A percentile compares a stretch with the other conserved stretches of the same genome.
Evolutionary conservation across 352 stramenopile species (phyloP).

Genomic region (Phytophthora melonis): DNA sequence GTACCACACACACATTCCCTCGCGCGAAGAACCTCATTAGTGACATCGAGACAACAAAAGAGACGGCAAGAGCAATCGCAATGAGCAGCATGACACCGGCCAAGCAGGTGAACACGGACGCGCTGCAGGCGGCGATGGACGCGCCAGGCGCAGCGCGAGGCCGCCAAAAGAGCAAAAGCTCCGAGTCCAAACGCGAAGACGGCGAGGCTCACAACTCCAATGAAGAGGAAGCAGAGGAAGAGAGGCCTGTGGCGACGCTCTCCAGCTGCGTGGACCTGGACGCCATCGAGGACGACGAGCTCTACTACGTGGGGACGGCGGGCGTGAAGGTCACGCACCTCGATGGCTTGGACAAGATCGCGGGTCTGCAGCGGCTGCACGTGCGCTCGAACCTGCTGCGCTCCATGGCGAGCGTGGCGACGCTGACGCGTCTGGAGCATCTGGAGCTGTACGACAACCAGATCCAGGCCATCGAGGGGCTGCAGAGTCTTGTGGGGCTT

Average conservation of each 20-base stretch:
- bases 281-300: constrained; percentile 68
- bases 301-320: constrained; percentile 86
- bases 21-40: background rate
- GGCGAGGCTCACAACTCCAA: background rate
- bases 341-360: constrained; percentile 63
- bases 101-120: constrained; percentile 51
- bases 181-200: background rate
- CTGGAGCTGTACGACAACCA: constrained; percentile 99
- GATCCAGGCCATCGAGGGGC: constrained; percentile 86
- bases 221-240: constrained; percentile 34
- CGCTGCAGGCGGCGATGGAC: constrained; percentile 45
- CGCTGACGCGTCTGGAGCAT: constrained; percentile 82
- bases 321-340: constrained; percentile 82
- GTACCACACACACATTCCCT: background rate
- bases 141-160: constrained; percentile 28
- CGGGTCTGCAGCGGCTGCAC: constrained; percentile 65
- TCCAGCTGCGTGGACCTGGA: constrained; percentile 79
- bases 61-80: background rate
- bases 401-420: constrained; percentile 81
- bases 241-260: constrained; percentile 49
- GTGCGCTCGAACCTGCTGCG: constrained; percentile 84
- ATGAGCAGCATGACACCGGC: background rate
- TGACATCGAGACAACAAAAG: background rate
- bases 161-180: background rate
- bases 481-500: constrained; percentile 71